Conservation (phyloP, 371 early-diverging fungal species). For the Chytridium lagenaria region DNA sequence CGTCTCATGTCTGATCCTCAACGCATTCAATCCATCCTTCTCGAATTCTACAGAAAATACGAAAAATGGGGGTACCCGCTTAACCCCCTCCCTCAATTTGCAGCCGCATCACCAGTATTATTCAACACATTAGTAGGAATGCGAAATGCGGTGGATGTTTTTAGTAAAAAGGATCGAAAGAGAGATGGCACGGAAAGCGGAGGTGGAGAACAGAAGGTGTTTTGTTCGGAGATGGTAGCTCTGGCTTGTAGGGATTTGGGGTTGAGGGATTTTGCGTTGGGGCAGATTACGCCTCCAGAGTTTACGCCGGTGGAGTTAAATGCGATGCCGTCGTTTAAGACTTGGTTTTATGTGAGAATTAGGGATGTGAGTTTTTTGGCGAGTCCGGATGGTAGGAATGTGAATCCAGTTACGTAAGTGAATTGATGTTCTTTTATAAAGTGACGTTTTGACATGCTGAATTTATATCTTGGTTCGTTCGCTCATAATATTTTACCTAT, state of each 20-base stretch:
- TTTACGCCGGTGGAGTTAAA: constrained; percentile 39
- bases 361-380: constrained; percentile 17
- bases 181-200: not conserved
- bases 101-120: constrained; percentile 26
- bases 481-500: too few species aligned
- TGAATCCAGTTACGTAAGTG: constrained; percentile 1
- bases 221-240: constrained; percentile 46
- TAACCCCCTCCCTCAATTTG: constrained; percentile 34
- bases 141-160: constrained; percentile 4
- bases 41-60: constrained; percentile 27
- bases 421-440: not conserved
- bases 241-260: constrained; percentile 26
- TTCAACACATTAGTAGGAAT: constrained; percentile 8
- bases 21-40: not conserved
- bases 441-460: not conserved
- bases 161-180: not conserved
- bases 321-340: constrained; percentile 16
- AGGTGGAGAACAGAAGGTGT: constrained; percentile 23
- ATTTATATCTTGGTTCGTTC: not conserved
- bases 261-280: constrained; percentile 28
- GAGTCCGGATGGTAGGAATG: constrained; percentile 2
- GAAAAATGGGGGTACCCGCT: constrained; percentile 39
- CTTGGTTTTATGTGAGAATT: constrained; percentile 17
- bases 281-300: constrained; percentile 15
- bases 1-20: not conserved